Conservation (phyloP, 768 basidiomycete genomes). For the Coprinopsis cinerea region DNA sequence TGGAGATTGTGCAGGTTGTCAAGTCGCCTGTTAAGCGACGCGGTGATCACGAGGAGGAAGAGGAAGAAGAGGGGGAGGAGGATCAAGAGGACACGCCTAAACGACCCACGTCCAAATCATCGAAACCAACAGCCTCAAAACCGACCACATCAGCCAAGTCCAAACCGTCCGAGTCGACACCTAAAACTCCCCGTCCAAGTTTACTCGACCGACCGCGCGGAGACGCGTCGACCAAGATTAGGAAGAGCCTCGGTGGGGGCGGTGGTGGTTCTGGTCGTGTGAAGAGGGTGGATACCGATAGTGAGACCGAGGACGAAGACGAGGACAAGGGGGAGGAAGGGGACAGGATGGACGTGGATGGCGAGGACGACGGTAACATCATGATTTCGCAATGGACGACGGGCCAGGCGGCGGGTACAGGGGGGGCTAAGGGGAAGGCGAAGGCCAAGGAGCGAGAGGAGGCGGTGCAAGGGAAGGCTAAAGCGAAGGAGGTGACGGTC, state of each 20-base stretch:
- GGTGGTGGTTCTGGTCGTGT: conserved; percentile 8
- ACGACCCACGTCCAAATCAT: too few species aligned
- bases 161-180: too few species aligned
- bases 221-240: conserved; percentile 14
- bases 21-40: not conserved
- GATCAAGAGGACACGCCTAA: conserved; percentile 11
- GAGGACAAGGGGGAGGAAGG: conserved; percentile 6
- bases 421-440: not conserved
- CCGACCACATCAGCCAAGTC: too few species aligned
- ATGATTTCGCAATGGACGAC: too few species aligned
- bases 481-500: conserved; percentile 19
- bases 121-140: too few species aligned
- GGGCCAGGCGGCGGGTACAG: not conserved
- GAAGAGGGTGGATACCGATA: too few species aligned
- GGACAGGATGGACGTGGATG: not conserved
- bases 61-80: conserved; percentile 15
- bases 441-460: conserved; percentile 6
- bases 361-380: not conserved
- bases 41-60: not conserved
- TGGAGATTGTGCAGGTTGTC: not conserved
- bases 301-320: not conserved
- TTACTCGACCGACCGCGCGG: not conserved
- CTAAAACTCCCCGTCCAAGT: too few species aligned
- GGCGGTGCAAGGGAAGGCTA: conserved; percentile 8
- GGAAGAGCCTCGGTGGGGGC: conserved; percentile 15